Conservation (phyloP, 768 basidiomycete genomes). For the Panaeolus papilionaceus region DNA sequence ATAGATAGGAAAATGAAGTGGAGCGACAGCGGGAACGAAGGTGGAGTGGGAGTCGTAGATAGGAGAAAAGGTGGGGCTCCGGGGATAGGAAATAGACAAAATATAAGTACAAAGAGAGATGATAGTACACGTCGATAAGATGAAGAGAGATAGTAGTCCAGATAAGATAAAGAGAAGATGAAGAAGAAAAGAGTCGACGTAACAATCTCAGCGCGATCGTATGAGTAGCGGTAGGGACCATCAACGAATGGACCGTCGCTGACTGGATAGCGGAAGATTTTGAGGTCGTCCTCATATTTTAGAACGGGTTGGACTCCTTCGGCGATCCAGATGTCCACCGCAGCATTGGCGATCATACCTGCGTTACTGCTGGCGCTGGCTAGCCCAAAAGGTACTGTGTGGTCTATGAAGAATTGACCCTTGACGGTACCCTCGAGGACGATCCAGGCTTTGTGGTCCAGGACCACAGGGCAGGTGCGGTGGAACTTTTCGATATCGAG, state of each 20-base stretch:
- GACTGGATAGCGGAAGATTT: slow-evolving; percentile 26
- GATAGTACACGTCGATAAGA: too few species aligned
- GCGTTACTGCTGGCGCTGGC: slow-evolving; percentile 37
- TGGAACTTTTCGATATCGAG: slow-evolving; percentile 43
- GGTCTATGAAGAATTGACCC: slow-evolving; percentile 38
- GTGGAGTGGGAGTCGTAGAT: too few species aligned
- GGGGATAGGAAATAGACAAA: too few species aligned
- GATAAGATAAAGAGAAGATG: too few species aligned
- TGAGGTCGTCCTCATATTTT: slow-evolving; percentile 35
- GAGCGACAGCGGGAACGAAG: too few species aligned
- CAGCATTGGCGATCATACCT: slow-evolving; percentile 35
- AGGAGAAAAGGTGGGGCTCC: too few species aligned
- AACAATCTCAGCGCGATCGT: slow-evolving; percentile 25
- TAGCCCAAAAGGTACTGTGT: slow-evolving; percentile 36
- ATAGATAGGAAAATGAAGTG: too few species aligned
- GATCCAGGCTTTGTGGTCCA: slow-evolving; percentile 40
- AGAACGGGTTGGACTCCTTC: slow-evolving; percentile 26
- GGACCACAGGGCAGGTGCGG: slow-evolving; percentile 37
- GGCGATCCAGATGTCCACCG: slow-evolving; percentile 34
- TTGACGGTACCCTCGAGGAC: slow-evolving; percentile 30
- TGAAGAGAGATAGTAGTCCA: too few species aligned
- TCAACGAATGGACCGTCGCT: slow-evolving; percentile 12
- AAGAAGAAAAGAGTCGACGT: too few species aligned
- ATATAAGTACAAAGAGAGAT: too few species aligned
- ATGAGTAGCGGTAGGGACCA: slow-evolving; percentile 22